Evolutionary conservation across 2,329 filamentous ascomycete species (phyloP).

Genomic region (Neofusicoccum cordaticola): DNA sequence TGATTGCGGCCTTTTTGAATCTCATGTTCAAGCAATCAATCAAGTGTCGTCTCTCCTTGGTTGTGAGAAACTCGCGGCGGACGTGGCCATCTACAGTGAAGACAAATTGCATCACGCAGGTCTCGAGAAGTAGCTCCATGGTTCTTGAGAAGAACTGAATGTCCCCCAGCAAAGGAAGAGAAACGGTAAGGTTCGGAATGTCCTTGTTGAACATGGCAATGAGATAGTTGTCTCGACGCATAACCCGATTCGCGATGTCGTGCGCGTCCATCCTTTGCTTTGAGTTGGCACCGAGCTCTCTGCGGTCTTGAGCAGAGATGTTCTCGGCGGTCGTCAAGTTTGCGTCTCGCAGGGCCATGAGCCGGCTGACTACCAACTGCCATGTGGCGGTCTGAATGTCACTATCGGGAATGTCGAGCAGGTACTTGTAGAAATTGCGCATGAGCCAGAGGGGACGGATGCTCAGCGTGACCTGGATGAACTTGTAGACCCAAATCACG

Average conservation of each 20-base stretch:
- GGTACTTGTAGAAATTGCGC: constrained; percentile 79
- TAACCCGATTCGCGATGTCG: constrained; percentile 93
- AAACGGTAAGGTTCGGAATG: constrained; percentile 79
- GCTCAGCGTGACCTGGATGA: constrained; percentile 37
- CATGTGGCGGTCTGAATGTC: constrained; percentile 95
- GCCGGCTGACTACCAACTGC: constrained; percentile 82
- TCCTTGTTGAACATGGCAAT: constrained; percentile 98
- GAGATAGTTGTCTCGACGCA: constrained; percentile 95
- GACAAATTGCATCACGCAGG: constrained; percentile 88
- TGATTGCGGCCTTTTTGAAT: constrained; percentile 77
- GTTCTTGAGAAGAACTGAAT: constrained; percentile 85
- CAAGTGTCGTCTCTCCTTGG: constrained; percentile 73
- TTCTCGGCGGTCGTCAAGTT: constrained; percentile 78
- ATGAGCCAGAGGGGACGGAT: constrained; percentile 53
- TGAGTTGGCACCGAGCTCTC: constrained; percentile 74
- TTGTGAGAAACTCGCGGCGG: constrained; percentile 78
- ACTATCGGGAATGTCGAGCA: constrained; percentile 77
- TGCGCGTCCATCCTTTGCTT: constrained; percentile 94
- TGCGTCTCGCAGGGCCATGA: constrained; percentile 79
- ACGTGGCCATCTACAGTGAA: constrained; percentile 85
- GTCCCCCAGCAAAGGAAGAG: constrained; percentile 76
- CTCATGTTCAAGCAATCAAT: constrained; percentile 74
- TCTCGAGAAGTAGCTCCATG: constrained; percentile 86
- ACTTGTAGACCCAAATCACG: constrained; percentile 75
- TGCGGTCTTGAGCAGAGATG: constrained; percentile 57